These are phyloP conservation scores for Zizania latifolia DNA, from an alignment of 176 grass and related monocot genomes.

Conservation along the genomic window DNA sequence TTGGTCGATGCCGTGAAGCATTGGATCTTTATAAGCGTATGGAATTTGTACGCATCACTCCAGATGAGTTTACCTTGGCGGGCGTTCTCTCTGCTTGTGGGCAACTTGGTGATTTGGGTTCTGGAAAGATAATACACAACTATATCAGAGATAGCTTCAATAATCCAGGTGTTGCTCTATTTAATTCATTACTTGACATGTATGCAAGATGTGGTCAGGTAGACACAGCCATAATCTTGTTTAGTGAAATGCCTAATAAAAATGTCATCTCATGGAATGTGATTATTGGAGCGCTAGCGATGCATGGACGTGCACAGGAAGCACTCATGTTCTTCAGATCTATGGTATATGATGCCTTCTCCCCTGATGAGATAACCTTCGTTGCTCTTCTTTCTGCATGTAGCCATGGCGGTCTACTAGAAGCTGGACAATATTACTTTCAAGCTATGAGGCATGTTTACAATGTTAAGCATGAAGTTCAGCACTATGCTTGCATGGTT, in stretches of 20 bases:
- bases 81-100: constrained; percentile 38
- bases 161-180: constrained; percentile 15
- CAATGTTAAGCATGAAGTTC: constrained; percentile 38
- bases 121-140: constrained; percentile 31
- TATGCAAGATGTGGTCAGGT: constrained; percentile 50
- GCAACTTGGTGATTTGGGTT: constrained; percentile 25
- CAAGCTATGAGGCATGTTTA: constrained; percentile 34
- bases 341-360: constrained; percentile 31
- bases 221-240: constrained; percentile 31
- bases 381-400: constrained; percentile 48
- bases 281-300: constrained; percentile 42
- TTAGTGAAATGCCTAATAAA: constrained; percentile 28
- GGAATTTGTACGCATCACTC: constrained; percentile 24
- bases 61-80: constrained; percentile 38
- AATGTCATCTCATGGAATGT: constrained; percentile 48
- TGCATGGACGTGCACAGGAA: constrained; percentile 41
- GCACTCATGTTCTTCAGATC: constrained; percentile 30
- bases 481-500: constrained; percentile 57
- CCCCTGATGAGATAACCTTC: constrained; percentile 44
- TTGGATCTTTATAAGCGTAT: constrained; percentile 37
- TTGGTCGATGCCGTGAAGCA: constrained; percentile 17
- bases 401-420: constrained; percentile 40
- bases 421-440: constrained; percentile 39
- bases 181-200: constrained; percentile 50
- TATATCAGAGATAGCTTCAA: not conserved